phyloP scores from a whole-genome alignment of 1,139 yeast species.

The Kodamaea arcana region DNA sequence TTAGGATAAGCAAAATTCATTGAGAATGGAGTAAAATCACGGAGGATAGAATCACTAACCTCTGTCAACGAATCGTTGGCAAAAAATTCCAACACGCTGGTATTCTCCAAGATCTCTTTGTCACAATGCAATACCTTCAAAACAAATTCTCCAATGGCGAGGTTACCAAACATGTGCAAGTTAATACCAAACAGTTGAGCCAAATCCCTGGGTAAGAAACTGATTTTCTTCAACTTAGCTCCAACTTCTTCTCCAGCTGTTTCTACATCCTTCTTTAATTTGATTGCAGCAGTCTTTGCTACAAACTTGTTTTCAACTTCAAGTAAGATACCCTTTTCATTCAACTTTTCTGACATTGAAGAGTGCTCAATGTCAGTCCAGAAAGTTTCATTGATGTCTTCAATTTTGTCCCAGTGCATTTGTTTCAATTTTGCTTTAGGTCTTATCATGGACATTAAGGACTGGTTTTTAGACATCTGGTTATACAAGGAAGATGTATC shows the following conservation, averaged over 20 bases:
- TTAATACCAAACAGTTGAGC: conserved; percentile 88
- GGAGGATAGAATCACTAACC: conserved; percentile 60
- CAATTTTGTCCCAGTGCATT: conserved; percentile 91
- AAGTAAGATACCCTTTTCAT: conserved; percentile 66
- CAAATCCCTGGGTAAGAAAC: conserved; percentile 72
- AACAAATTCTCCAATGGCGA: conserved; percentile 62
- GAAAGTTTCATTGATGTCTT: conserved; percentile 65
- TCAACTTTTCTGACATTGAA: conserved; percentile 49
- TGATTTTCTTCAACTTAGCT: conserved; percentile 40
- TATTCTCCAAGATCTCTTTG: conserved; percentile 59
- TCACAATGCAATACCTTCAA: conserved; percentile 68
- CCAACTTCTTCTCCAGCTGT: conserved; percentile 16
- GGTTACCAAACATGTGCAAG: conserved; percentile 69
- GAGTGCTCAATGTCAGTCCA: conserved; percentile 64
- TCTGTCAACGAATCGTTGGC: conserved; percentile 68
- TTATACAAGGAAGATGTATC: conserved; percentile 4
- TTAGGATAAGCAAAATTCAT: conserved; percentile 40
- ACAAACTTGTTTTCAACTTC: conserved; percentile 80
- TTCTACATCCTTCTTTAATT: conserved; percentile 28
- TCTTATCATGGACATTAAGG: conserved; percentile 23
- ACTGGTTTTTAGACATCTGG: conserved; percentile 5
- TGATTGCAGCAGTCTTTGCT: conserved; percentile 51
- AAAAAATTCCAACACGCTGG: conserved; percentile 78
- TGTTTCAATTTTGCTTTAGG: conserved; percentile 76
- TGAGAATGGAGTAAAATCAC: conserved; percentile 71